phyloP scores from a whole-genome alignment of 169 alveolate species.

The Eimeria necatrix region DNA sequence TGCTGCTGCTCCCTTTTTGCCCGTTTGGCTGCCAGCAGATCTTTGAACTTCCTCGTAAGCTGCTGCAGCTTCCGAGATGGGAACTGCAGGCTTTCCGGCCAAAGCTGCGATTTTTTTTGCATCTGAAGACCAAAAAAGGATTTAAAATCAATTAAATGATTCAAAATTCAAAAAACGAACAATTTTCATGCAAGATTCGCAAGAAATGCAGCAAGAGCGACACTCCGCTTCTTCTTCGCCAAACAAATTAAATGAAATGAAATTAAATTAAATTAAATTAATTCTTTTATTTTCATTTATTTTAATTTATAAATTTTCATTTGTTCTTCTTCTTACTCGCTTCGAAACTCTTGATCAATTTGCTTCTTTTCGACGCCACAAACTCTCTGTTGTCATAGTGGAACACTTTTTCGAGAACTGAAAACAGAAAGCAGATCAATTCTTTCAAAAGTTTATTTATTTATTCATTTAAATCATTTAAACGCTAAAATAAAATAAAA shows the following conservation, averaged over 20 bases:
- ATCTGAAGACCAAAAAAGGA: neutral
- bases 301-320: no score
- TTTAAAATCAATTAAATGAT: neutral
- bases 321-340: neutral
- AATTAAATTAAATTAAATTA: no score
- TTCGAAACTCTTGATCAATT: neutral
- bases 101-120: neutral
- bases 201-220: no score
- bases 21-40: neutral
- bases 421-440: neutral
- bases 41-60: neutral
- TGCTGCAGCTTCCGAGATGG: neutral
- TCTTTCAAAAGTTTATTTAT: no score
- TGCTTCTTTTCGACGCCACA: constrained; percentile 1
- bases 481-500: no score
- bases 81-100: neutral
- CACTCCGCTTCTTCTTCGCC: no score
- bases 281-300: no score
- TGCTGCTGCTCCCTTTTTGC: neutral
- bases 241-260: no score
- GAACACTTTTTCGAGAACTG: constrained; percentile 43
- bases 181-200: no score
- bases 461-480: no score
- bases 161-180: neutral
- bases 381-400: constrained; percentile 41